Base-by-base conservation (phyloP, 2,329 filamentous ascomycete species). In the Lasiodiplodia theobromae region DNA sequence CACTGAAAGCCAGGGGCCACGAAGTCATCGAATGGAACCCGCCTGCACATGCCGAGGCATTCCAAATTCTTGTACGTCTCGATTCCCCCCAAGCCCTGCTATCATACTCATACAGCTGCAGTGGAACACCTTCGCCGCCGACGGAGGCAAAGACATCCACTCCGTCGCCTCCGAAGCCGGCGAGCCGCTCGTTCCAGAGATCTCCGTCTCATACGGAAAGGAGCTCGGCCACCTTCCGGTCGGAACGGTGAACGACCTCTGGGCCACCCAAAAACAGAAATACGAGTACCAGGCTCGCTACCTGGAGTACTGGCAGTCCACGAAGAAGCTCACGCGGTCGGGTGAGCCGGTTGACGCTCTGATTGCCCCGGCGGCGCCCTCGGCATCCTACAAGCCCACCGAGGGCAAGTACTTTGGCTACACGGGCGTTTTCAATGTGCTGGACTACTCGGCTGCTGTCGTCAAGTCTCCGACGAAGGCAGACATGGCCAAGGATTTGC, bases 381-480 rank as follows among this genome's bases (percentile, higher is more conserved):
- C 76, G 62, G 76, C 80, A 0, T 79, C 66, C 10, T 47, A 82
- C 0, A 78, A 83, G 53, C 84, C 81, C 0, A 79, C 79, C 11
- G 81, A 82, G 66, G 88, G 82, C 72, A 80, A 79, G 16, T 81
- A 84, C 71, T 78, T 82, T 67, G 83, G 80, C 56, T 86, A 85
- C 69, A 79, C 78, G 0, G 71, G 72, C 0, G 82, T 72, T 69
- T 80, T 88, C 57, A 90, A 89, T 71, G 64, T 87, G n/a, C 71
- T 89, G 23, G 87, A 89, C 72, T 89, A 89, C 69, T 86, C 83
- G 1, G 79, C 79, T 31, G 82, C 84, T 0, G 81, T 85, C 1
- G 79, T 90, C 16, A 88, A 87, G 0, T 85, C 89, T 0, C 84
- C 89, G 1, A 88, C 86, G 0, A 82, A 76, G 52, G 86, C 83